phyloP scores from a whole-genome alignment of 768 basidiomycete genomes.

The Hygrocybe punicea region DNA sequence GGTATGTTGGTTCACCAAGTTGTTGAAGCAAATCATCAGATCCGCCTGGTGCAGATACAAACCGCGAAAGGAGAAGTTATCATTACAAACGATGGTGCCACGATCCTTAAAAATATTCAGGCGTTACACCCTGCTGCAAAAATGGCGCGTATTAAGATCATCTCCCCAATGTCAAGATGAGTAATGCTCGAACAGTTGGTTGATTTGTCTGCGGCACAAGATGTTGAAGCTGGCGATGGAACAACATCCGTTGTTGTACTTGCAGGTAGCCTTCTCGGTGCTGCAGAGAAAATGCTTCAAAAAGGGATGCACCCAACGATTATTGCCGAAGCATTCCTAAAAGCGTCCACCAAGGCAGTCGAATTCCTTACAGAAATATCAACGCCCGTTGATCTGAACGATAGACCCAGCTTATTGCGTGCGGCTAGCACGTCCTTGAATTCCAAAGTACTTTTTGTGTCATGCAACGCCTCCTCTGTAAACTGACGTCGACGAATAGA shows the following conservation, averaged over 20 bases:
- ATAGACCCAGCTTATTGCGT: slow-evolving; percentile 78
- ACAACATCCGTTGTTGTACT: slow-evolving; percentile 97
- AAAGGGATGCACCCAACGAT: slow-evolving; percentile 98
- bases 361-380: slow-evolving; percentile 93
- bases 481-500: slow-evolving; percentile 44
- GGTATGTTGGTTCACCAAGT: slow-evolving; percentile 52
- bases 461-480: slow-evolving; percentile 1
- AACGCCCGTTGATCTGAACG: slow-evolving; percentile 85
- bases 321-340: slow-evolving; percentile 93
- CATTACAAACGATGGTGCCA: slow-evolving; percentile 98
- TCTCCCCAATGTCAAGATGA: background rate
- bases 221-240: slow-evolving; percentile 97
- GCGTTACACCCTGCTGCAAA: slow-evolving; percentile 97
- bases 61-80: slow-evolving; percentile 94
- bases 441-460: slow-evolving; percentile 69
- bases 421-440: slow-evolving; percentile 95
- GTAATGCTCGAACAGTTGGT: slow-evolving; percentile 63
- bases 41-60: slow-evolving; percentile 65
- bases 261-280: slow-evolving; percentile 87
- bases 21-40: slow-evolving; percentile 8
- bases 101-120: slow-evolving; percentile 92
- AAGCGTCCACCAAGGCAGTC: slow-evolving; percentile 87
- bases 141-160: slow-evolving; percentile 57
- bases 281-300: slow-evolving; percentile 93
- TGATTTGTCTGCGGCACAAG: slow-evolving; percentile 95